phyloP scores from a whole-genome alignment of 148 eudicot species.

The Nepenthes mirabilis region DNA sequence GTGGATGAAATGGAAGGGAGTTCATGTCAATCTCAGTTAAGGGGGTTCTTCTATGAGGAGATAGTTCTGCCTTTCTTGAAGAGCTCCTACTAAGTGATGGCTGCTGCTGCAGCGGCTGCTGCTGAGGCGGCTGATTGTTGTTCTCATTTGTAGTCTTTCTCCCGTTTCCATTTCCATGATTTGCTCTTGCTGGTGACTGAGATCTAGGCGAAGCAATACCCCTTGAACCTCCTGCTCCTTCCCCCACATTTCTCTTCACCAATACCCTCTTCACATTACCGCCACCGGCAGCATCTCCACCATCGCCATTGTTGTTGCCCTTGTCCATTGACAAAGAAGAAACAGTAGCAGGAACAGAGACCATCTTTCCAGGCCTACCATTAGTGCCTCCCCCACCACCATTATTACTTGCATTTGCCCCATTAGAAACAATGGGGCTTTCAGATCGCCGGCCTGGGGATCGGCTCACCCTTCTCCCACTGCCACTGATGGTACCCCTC shows the following conservation, averaged over 20 bases:
- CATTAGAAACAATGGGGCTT: slow-evolving; percentile 37
- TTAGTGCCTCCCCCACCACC: slow-evolving; percentile 10
- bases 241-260: slow-evolving; percentile 70
- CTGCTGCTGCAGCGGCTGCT: slow-evolving; percentile 28
- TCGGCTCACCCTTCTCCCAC: slow-evolving; percentile 70
- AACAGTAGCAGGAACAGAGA: slow-evolving; percentile 87
- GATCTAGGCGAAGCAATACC: slow-evolving; percentile 21
- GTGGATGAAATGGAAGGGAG: slow-evolving; percentile 31
- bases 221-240: background rate
- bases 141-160: slow-evolving; percentile 1
- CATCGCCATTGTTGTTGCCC: slow-evolving; percentile 22
- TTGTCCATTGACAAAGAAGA: slow-evolving; percentile 45
- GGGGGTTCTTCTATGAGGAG: slow-evolving; percentile 79
- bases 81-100: slow-evolving; percentile 60
- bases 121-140: slow-evolving; percentile 8
- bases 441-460: slow-evolving; percentile 81
- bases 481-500: slow-evolving; percentile 25
- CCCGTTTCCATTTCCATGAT: background rate
- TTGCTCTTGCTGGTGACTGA: slow-evolving; percentile 25
- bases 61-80: slow-evolving; percentile 73
- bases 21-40: slow-evolving; percentile 69
- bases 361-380: slow-evolving; percentile 68
- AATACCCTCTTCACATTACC: slow-evolving; percentile 57
- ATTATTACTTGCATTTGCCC: slow-evolving; percentile 8
- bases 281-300: slow-evolving; percentile 8